phyloP scores from a whole-genome alignment of 164 flowering plant genomes.

The Dillenia turbinata region DNA sequence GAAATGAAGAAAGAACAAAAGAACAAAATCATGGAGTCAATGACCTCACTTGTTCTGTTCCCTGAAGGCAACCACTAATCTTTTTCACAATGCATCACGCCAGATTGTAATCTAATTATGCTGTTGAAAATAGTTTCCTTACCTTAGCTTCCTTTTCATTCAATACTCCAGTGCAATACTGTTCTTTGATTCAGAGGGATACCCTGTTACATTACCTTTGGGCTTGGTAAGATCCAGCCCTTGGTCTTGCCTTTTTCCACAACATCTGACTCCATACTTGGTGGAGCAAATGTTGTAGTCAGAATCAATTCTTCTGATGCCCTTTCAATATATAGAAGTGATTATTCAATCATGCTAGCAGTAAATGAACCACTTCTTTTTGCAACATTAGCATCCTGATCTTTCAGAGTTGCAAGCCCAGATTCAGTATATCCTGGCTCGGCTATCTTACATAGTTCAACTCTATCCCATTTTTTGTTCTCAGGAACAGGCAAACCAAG shows the following conservation, averaged over 20 bases:
- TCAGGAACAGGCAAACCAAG: conserved; percentile 65
- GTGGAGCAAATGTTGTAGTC: conserved; percentile 49
- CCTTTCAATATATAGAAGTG: conserved; percentile 70
- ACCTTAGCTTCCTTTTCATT: conserved; percentile 67
- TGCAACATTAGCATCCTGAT: conserved; percentile 23
- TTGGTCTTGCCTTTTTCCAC: conserved; percentile 19
- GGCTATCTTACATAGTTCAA: conserved; percentile 57
- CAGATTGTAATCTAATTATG: conserved; percentile 96
- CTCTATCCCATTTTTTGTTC: conserved; percentile 75
- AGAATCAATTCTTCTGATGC: conserved; percentile 73
- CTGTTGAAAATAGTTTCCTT: conserved; percentile 75
- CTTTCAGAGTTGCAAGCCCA: conserved; percentile 74
- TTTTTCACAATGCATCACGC: conserved; percentile 68
- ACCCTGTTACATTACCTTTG: conserved; percentile 21
- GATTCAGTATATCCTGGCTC: conserved; percentile 80
- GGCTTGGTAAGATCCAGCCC: conserved; percentile 16
- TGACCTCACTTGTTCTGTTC: conserved; percentile 84
- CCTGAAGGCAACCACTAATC: conserved; percentile 91
- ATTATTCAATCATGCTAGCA: conserved; percentile 29
- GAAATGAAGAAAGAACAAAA: not conserved
- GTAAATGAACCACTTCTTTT: conserved; percentile 18
- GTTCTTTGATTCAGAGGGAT: conserved; percentile 12
- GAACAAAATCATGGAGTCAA: not conserved
- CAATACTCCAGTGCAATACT: conserved; percentile 19
- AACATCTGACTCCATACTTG: conserved; percentile 32